Base-by-base conservation (phyloP, 2,329 filamentous ascomycete genomes). In the Magnaporthiopsis incrustans region DNA sequence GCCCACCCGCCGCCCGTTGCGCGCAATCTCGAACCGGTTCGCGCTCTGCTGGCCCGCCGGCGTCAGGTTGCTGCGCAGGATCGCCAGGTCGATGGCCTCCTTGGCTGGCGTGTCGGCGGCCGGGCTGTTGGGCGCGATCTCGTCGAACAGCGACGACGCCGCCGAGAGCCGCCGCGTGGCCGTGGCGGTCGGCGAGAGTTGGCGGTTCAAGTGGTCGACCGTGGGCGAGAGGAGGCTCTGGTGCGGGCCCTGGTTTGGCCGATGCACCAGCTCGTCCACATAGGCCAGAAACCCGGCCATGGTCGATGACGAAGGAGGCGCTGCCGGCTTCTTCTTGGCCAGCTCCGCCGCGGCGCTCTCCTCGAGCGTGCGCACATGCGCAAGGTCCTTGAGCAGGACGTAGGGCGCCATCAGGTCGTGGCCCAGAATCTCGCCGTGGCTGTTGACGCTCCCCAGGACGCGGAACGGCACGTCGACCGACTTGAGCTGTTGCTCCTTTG, bases 391-490 rank as follows among this genome's bases (percentile, higher is more conserved):
- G 59, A 98, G 82, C 63, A 98, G 81, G 35, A 98, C 90, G 72
- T 98, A 97, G 0, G 95, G 95, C 56, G 87, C 89, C 89, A 97
- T 96, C 18, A 99, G 80, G 74, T 99, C 94, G 74, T 99, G 94
- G 1, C 92, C 92, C 18, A 97, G 82, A 44, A 96, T 89, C 70
- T 96, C 91, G 67, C 94, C 94, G 69, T 92, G 85, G 66, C 86
- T 86, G 77, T 96, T 96, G 53, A 99, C 94, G 69, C 94, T 95
- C 57, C 94, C 94, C 62, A 98, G 85, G 3, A 99, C 90, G 57
- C 95, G 87, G 72, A 99, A 97, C 0, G 95, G 95, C 33, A 97
- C 82, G 67, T 96, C 94, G 57, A 97, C 89, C n/a, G 92, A 91
- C 70, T 89, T 91, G 59, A 98, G 88, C 70, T 92, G 91, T 68